Evolutionary conservation across 371 early-diverging fungal genomes (phyloP).

Genomic region (Synchytrium microbalum): DNA sequence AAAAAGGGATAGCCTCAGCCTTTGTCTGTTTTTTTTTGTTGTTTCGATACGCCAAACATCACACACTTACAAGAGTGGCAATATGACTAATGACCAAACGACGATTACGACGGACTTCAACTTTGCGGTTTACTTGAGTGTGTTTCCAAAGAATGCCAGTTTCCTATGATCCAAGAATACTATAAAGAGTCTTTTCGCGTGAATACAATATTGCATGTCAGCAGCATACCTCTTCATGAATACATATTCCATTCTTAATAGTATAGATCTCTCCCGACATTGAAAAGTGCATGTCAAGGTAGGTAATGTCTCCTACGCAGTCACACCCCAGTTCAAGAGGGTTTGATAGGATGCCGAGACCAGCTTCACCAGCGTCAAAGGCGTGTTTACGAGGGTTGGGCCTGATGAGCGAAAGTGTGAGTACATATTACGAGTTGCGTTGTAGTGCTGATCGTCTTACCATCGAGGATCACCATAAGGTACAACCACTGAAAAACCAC

Average conservation of each 20-base stretch:
- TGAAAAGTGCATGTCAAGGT: constrained; percentile 13
- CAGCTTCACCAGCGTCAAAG: constrained; percentile 49
- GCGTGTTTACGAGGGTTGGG: constrained; percentile 44
- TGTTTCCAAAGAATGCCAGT: constrained; percentile 47
- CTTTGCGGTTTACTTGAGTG: constrained; percentile 33
- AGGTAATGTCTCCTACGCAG: constrained; percentile 42
- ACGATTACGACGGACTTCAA: constrained; percentile 41
- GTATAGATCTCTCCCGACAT: constrained; percentile 42
- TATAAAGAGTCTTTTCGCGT: no score
- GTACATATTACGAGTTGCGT: not conserved
- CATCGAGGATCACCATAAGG: constrained; percentile 45
- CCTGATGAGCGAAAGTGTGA: not conserved
- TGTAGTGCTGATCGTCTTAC: not conserved
- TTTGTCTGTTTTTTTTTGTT: not conserved
- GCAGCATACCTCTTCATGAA: constrained; percentile 37
- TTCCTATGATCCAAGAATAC: no score
- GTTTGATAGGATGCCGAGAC: constrained; percentile 45
- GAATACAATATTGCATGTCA: no score
- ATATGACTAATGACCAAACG: constrained; percentile 45
- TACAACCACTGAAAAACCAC: constrained; percentile 48
- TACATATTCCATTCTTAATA: constrained; percentile 44
- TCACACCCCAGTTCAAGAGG: constrained; percentile 44
- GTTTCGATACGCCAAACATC: not conserved
- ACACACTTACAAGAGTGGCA: no score
- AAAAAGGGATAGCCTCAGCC: constrained; percentile 6